phyloP scores from a whole-genome alignment of 1,139 yeast genomes.

The Debaryomyces subglobosus region DNA sequence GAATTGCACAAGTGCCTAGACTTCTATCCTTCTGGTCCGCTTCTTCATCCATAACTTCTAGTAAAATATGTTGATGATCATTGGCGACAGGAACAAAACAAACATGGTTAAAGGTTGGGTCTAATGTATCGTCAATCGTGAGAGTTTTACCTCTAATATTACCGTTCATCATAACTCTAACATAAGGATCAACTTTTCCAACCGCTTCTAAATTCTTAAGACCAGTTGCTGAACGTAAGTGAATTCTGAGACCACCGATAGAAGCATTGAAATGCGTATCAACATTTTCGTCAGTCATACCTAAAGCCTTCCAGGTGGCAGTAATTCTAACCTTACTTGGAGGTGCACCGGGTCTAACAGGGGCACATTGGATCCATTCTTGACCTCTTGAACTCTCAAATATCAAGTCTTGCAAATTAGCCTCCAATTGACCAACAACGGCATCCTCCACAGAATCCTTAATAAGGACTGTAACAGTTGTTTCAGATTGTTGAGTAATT shows the following conservation, averaged over 20 bases:
- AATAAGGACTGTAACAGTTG: constrained; percentile 56
- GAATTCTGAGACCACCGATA: constrained; percentile 66
- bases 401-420: constrained; percentile 56
- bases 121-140: constrained; percentile 55
- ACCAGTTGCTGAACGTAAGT: constrained; percentile 55
- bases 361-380: constrained; percentile 52
- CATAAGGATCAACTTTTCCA: constrained; percentile 77
- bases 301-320: constrained; percentile 74
- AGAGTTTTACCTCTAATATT: constrained; percentile 58
- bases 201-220: constrained; percentile 64
- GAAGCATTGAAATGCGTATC: constrained; percentile 54
- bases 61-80: constrained; percentile 57
- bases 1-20: constrained; percentile 60
- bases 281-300: constrained; percentile 51
- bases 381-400: constrained; percentile 57
- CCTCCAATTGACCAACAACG: constrained; percentile 56
- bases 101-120: constrained; percentile 63
- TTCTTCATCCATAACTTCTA: constrained; percentile 70
- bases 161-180: constrained; percentile 59
- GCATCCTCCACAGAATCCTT: constrained; percentile 57
- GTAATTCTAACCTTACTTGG: constrained; percentile 55
- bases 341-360: constrained; percentile 32
- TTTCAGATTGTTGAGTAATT: constrained; percentile 58
- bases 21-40: constrained; percentile 62
- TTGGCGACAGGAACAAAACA: constrained; percentile 65